Evolutionary conservation across 306 rosid genomes (phyloP).

Genomic region (cucumber (Cucumis sativus)): DNA sequence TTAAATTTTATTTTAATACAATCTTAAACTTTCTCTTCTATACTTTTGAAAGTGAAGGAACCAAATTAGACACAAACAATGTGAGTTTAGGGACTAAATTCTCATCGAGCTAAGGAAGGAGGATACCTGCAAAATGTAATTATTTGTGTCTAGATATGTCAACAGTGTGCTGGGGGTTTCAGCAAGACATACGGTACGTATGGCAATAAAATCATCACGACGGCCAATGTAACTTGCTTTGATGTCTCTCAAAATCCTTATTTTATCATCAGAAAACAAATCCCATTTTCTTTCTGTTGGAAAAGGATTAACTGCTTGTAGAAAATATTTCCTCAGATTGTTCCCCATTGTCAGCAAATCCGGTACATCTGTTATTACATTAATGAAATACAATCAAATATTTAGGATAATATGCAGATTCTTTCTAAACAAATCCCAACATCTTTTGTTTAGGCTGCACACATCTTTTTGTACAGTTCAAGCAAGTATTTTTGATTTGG

Average conservation of each 20-base stretch:
- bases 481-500: neutral
- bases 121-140: conserved; percentile 5
- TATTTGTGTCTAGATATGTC: neutral
- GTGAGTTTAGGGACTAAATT: too few species aligned
- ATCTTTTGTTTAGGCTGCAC: too few species aligned
- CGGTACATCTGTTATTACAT: neutral
- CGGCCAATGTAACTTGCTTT: neutral
- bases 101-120: too few species aligned
- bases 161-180: conserved; percentile 4
- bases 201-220: conserved; percentile 7
- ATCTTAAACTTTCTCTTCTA: too few species aligned
- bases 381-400: neutral
- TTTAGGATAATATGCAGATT: neutral
- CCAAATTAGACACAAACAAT: too few species aligned
- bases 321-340: neutral
- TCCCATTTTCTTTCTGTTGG: conserved; percentile 11
- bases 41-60: too few species aligned
- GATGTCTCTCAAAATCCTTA: conserved; percentile 10
- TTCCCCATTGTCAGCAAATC: neutral
- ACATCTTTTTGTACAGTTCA: too few species aligned
- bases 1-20: too few species aligned
- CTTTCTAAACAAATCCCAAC: too few species aligned
- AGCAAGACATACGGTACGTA: conserved; percentile 1
- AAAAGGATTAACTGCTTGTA: conserved; percentile 1
- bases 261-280: conserved; percentile 1